Conservation (phyloP, 225 moss, liverwort and hornwort genomes). For the Lunularia cruciata region DNA sequence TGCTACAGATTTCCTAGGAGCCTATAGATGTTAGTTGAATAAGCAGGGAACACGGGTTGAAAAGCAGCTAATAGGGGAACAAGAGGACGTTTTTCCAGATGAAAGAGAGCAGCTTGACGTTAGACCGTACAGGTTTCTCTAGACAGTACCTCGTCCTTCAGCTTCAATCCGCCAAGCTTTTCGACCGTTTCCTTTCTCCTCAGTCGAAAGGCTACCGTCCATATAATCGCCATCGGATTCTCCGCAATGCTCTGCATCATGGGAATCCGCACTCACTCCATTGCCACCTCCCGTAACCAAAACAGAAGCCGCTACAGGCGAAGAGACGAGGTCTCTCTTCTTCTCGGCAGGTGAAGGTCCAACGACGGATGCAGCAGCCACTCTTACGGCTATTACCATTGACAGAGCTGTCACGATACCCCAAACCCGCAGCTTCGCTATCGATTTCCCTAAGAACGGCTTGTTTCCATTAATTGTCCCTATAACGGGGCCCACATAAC, state of each 20-base stretch:
- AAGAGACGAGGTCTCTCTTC: background rate
- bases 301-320: background rate
- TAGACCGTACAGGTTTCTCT: background rate
- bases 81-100: no score
- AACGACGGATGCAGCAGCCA: slow-evolving; percentile 8
- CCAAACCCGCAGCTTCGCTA: slow-evolving; percentile 25
- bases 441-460: background rate
- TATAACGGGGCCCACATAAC: background rate
- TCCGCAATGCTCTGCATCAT: background rate
- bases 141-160: background rate
- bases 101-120: no score
- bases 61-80: no score
- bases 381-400: slow-evolving; percentile 9
- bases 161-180: background rate
- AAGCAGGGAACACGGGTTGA: no score
- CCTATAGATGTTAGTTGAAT: no score
- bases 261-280: background rate
- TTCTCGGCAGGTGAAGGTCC: background rate
- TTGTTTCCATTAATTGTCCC: background rate
- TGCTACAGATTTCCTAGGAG: no score
- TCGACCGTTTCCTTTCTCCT: background rate
- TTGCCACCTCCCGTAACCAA: background rate
- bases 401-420: slow-evolving; percentile 29
- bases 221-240: background rate
- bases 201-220: background rate